These are phyloP conservation scores for Chamaecyparis obtusa DNA, from an alignment of 75 land plant genomes.

Conservation along the genomic window DNA sequence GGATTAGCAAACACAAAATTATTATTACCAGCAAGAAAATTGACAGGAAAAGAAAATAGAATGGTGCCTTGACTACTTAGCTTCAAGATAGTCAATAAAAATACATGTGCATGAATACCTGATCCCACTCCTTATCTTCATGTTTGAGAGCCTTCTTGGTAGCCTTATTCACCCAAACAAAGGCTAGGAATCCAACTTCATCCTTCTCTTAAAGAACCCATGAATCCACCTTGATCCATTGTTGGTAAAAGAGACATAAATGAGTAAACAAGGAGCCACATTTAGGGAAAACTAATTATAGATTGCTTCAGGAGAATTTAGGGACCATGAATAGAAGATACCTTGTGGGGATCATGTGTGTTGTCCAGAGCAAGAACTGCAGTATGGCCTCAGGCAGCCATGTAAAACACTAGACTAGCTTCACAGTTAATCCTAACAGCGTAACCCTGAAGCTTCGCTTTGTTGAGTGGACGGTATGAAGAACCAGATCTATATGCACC, in stretches of 20 bases:
- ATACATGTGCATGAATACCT: no score
- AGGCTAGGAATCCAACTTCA: slow-evolving; percentile 54
- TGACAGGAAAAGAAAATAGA: no score
- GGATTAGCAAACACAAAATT: no score
- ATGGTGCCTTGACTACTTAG: no score
- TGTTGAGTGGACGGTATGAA: background rate
- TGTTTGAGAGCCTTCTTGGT: no score
- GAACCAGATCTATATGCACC: background rate
- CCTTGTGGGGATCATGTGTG: background rate
- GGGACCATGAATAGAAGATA: background rate
- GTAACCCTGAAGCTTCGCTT: background rate
- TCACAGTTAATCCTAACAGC: slow-evolving; percentile 4
- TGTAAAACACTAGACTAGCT: slow-evolving; percentile 10
- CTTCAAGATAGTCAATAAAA: no score
- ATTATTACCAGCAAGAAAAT: no score
- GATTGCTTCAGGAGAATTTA: background rate
- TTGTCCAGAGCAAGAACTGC: background rate
- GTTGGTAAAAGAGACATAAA: slow-evolving; percentile 19
- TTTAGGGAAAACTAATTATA: background rate
- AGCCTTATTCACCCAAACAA: no score
- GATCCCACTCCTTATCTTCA: no score
- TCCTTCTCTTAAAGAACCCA: slow-evolving; percentile 57
- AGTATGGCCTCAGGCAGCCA: background rate
- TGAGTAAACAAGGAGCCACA: background rate
- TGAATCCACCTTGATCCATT: slow-evolving; percentile 67